Percentiles rank a stretch among this genome's conserved stretches.
These are phyloP conservation scores for Albugo laibachii DNA, from an alignment of 352 stramenopile species.

Conservation along the genomic window DNA sequence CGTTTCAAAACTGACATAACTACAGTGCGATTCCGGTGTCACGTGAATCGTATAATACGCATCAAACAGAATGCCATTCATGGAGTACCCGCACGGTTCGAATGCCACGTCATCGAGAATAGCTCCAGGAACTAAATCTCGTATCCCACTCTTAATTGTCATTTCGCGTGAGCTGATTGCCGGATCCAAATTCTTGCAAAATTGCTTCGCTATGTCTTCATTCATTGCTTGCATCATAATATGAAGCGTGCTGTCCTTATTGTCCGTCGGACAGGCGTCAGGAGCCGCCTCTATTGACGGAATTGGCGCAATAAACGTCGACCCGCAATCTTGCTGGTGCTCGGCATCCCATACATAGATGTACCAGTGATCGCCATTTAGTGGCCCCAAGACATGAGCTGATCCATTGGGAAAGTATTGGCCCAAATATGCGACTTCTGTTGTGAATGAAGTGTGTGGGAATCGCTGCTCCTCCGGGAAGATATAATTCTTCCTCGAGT, in stretches of 20 bases:
- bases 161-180: slow-evolving; percentile 73
- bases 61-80: slow-evolving; percentile 97
- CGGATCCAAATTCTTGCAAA: slow-evolving; percentile 60
- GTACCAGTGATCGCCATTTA: slow-evolving; percentile 98
- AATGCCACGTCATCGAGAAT: slow-evolving; percentile 95
- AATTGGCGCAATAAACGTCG: not conserved
- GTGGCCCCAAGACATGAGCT: slow-evolving; percentile 78
- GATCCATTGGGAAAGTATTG: slow-evolving; percentile 70
- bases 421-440: slow-evolving; percentile 93
- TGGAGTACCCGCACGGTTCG: slow-evolving; percentile 95
- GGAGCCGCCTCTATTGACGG: not conserved
- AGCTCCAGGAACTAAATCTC: slow-evolving; percentile 86
- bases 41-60: slow-evolving; percentile 99
- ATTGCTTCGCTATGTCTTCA: slow-evolving; percentile 55
- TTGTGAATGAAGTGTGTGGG: slow-evolving; percentile 91
- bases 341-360: slow-evolving; percentile 94
- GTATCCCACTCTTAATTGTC: slow-evolving; percentile 89
- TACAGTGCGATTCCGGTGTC: slow-evolving; percentile 93
- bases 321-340: slow-evolving; percentile 20
- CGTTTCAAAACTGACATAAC: slow-evolving; percentile 97
- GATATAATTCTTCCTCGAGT: slow-evolving; percentile 98
- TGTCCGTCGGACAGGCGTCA: not conserved
- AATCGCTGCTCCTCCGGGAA: slow-evolving; percentile 97
- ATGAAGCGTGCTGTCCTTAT: slow-evolving; percentile 33
- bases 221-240: slow-evolving; percentile 80